Percentiles rank a stretch among this genome's conserved stretches.
Conservation (phyloP, 116 monocot species). For the Papilionanthe hybrid region DNA sequence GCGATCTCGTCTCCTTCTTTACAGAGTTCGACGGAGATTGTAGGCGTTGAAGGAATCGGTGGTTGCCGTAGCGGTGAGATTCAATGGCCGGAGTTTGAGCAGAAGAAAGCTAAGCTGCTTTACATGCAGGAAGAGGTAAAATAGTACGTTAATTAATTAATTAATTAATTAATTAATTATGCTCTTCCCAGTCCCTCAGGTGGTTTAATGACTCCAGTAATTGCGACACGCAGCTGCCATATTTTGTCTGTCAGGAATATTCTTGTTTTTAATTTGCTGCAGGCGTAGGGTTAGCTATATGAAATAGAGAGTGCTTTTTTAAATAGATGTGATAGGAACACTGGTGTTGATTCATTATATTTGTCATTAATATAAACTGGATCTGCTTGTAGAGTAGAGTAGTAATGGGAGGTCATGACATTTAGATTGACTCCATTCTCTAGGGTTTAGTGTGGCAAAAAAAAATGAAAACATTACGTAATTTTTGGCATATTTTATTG, state of each 20-base stretch:
- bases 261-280: background rate
- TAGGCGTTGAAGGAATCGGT: background rate
- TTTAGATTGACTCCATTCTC: too few species aligned
- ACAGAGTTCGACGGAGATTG: slow-evolving; percentile 16
- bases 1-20: slow-evolving; percentile 28
- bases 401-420: too few species aligned
- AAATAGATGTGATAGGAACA: too few species aligned
- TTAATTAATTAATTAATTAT: background rate
- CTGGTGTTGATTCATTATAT: too few species aligned
- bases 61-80: background rate
- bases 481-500: too few species aligned
- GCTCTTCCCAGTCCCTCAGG: background rate
- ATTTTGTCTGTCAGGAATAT: slow-evolving; percentile 4
- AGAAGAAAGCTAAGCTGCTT: slow-evolving; percentile 61
- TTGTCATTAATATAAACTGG: too few species aligned
- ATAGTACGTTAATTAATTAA: background rate
- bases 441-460: too few species aligned
- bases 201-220: background rate
- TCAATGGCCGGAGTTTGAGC: slow-evolving; percentile 38
- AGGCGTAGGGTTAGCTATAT: background rate
- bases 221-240: background rate
- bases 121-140: slow-evolving; percentile 79
- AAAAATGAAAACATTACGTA: too few species aligned
- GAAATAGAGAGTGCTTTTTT: background rate
- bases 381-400: too few species aligned